A percentile compares a stretch with the other conserved stretches of the same genome.
Conservation (phyloP, 495 filamentous ascomycete genomes). For the Penicillium tannophilum region DNA sequence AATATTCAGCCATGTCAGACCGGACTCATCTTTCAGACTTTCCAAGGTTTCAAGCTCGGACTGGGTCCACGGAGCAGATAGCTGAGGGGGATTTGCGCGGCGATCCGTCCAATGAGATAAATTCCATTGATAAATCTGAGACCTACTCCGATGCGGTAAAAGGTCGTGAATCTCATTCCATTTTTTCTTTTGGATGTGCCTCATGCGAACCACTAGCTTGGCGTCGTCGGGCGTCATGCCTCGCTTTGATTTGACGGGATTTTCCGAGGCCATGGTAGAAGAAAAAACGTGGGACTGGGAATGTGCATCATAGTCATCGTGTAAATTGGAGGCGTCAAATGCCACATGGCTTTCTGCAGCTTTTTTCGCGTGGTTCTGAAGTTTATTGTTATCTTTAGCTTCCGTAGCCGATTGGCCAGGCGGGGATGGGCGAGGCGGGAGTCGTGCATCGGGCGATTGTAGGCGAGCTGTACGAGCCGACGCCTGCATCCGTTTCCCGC, state of each 20-base stretch:
- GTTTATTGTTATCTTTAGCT: conserved; percentile 1
- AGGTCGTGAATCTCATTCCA: conserved; percentile 36
- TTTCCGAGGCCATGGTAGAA: conserved; percentile 10
- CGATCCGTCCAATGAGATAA: conserved; percentile 37
- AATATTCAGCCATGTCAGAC: conserved; percentile 39
- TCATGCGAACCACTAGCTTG: conserved; percentile 36
- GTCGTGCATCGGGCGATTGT: neutral
- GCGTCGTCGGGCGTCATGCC: conserved; percentile 39
- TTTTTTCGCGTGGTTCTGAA: conserved; percentile 36
- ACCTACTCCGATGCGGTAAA: conserved; percentile 29
- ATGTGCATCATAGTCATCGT: conserved; percentile 13
- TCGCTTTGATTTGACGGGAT: conserved; percentile 17
- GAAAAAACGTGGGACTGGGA: conserved; percentile 1
- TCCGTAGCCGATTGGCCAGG: conserved; percentile 19
- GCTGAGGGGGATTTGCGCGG: conserved; percentile 32
- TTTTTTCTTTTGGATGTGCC: conserved; percentile 28
- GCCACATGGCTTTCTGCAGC: conserved; percentile 50
- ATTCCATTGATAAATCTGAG: conserved; percentile 32
- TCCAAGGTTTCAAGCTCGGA: conserved; percentile 33
- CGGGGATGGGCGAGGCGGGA: neutral
- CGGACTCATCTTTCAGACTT: conserved; percentile 29
- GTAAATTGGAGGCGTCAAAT: conserved; percentile 7
- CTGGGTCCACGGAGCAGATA: conserved; percentile 38
- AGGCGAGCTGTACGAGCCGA: conserved; percentile 1
- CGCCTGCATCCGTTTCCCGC: conserved; percentile 24